Percentiles rank a stretch among this genome's conserved stretches.
Conservation (phyloP, 2,329 filamentous ascomycete species). For the Aureobasidium sp. region DNA sequence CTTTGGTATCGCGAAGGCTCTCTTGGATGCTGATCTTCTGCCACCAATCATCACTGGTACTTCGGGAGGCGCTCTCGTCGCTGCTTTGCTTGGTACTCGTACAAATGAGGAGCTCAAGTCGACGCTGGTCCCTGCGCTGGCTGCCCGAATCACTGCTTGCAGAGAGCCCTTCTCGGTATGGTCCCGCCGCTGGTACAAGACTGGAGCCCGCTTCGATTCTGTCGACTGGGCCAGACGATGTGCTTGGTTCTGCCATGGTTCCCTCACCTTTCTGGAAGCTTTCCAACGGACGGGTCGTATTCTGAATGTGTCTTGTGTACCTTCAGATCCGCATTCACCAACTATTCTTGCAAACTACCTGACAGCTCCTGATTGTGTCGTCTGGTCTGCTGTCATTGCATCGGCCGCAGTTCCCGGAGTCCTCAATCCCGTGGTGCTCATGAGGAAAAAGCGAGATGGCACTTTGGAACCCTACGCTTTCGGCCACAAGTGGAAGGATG, state of each 20-base stretch:
- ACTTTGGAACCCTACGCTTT: conserved; percentile 84
- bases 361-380: conserved; percentile 91
- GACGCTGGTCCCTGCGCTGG: conserved; percentile 78
- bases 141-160: conserved; percentile 75
- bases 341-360: conserved; percentile 92
- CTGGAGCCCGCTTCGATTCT: conserved; percentile 87
- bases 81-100: conserved; percentile 75
- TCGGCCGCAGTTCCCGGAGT: conserved; percentile 95
- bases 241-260: conserved; percentile 84
- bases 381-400: conserved; percentile 93
- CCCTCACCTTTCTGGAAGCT: conserved; percentile 88
- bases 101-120: conserved; percentile 85
- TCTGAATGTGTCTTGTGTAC: conserved; percentile 91
- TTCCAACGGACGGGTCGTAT: conserved; percentile 91
- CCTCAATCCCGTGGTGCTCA: conserved; percentile 85
- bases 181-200: conserved; percentile 79
- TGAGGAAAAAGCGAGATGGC: conserved; percentile 74
- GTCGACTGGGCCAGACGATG: conserved; percentile 80
- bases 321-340: conserved; percentile 86
- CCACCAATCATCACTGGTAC: conserved; percentile 95
- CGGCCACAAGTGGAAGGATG: conserved; percentile 99
- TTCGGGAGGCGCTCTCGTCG: conserved; percentile 84
- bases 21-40: conserved; percentile 75
- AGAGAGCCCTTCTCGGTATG: conserved; percentile 68
- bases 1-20: conserved; percentile 81